Evolutionary conservation across 2,329 filamentous ascomycete genomes (phyloP), one percentile per base, ranked within the genome.

Genomic region (Ophiosphaerella narmari): DNA sequence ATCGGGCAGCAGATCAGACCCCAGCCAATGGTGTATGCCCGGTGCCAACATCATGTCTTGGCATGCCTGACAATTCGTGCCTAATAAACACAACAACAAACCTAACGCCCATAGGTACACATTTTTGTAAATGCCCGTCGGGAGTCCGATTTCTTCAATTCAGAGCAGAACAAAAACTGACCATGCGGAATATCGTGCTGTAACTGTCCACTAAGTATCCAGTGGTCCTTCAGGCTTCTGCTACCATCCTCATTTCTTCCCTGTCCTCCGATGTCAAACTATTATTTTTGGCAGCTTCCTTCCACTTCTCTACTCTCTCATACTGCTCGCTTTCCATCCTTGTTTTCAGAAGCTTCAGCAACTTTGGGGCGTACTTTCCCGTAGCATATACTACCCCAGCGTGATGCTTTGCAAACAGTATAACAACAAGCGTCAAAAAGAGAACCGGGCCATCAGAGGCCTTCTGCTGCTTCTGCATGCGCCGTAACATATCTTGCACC

Each of bases 311-410:
- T 29, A 75, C 39, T 43, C 54, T 55, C 24, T 56, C 63, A 43
- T 71, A 70, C 39, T 65, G 52, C 31, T 60, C 68, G 5, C 45
- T 44, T 2, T 46, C 43, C 14, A 69, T 26, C 6, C 34, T 45
- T 3, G 53, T 39, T 46, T 71, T 74, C 26, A 75, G 47, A 43
- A 65, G 52, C 50, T 71, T 75, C 39, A 76, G 49, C 43, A 76
- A 40, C 54, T 71, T 75, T 1, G 74, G 74, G 35, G 72, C 71
- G 50, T 72, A 75, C 53, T 74, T 74, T 7, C 73, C 73, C 33
- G 72, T 75, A 8, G 73, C 72, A 46, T 75, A 75, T 14, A 76
- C 57, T 1, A 76, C 53, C 13, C 72, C 73, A 16, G 57, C 52
- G 7, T 63, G 42, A 13, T 66, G 48, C 38, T 53, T 63, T 5